Conservation (phyloP, 805 yeast species). For the Hermanozyma aechmeae region DNA sequence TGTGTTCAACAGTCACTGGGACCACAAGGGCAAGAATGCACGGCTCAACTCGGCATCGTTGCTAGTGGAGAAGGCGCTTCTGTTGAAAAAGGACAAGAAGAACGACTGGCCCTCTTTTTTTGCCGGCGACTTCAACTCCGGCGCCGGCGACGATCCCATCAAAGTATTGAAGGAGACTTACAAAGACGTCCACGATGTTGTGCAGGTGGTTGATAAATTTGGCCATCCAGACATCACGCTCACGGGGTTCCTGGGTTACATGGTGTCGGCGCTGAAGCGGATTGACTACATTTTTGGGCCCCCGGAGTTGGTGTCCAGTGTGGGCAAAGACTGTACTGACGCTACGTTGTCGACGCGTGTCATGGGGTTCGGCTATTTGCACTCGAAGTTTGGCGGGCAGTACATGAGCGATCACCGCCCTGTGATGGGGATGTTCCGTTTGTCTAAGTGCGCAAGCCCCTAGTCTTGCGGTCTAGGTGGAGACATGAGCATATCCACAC, state of each 20-base stretch:
- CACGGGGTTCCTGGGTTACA: conserved; percentile 24
- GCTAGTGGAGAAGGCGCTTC: conserved; percentile 5
- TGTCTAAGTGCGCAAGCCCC: too few species aligned
- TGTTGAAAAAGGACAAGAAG: too few species aligned
- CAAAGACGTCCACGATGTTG: conserved; percentile 12
- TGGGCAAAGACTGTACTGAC: conserved; percentile 8
- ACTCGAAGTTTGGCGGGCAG: conserved; percentile 21
- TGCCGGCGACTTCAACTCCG: conserved; percentile 21
- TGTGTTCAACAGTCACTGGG: conserved; percentile 13
- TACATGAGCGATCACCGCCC: conserved; percentile 31
- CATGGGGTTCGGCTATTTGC: conserved; percentile 20
- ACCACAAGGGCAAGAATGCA: conserved; percentile 9
- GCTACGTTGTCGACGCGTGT: conserved; percentile 8
- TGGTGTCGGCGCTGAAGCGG: conserved; percentile 18
- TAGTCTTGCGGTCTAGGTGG: too few species aligned
- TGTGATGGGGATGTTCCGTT: too few species aligned
- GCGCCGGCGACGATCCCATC: conserved; percentile 14
- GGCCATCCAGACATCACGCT: conserved; percentile 22
- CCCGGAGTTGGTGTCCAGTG: conserved; percentile 8
- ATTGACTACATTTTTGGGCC: conserved; percentile 27
- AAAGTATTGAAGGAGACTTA: conserved; percentile 5
- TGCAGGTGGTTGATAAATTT: conserved; percentile 14
- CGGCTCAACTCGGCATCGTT: conserved; percentile 6
- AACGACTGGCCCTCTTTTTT: conserved; percentile 24
- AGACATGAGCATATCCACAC: too few species aligned